Base-by-base conservation (phyloP, 2,329 filamentous ascomycete genomes). In the Sordariomycetes sp. region DNA sequence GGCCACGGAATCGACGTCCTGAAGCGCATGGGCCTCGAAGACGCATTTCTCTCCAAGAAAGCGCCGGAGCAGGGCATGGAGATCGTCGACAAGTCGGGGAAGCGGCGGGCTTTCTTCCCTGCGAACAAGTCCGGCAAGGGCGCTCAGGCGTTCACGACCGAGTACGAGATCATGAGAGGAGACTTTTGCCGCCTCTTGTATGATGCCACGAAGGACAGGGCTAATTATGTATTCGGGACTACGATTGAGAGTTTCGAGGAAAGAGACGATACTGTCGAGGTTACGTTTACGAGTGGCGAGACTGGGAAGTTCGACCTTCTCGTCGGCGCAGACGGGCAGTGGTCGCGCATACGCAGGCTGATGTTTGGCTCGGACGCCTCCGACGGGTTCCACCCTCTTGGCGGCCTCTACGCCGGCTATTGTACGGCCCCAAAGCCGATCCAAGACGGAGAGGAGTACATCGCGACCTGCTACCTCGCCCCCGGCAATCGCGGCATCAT, bases 101-200 rank as follows among this genome's bases (percentile, higher is more conserved):
- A 64, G 4, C 64, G 66, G 3, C 65, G 68, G 18, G 77, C 72
- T 4, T 73, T 65, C 20, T 71, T 79, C 53, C 67, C 70, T 1
- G 69, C 66, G 1, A 76, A 74, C 34, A 65, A 66, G 40, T 66
- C 71, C 0, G 72, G 69, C 1, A 61, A 70, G 37, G 67, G 68
- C 14, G 32, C 62, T 8, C 69, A 73, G 53, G 68, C 65, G 22
- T 69, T 79, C 25, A 77, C 76, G 0, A 72, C 69, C 0, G 79
- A 83, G 24, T 76, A 73, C 43, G 80, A 83, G 66, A 81, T 83
- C 54, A 75, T 83, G 72, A 69, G 80, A 10, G 79, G 77, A 0
- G 77, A 81, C 57, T 61, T 83, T 34, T 75, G 72, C 14, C 64
- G 63, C 1, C 62, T 82, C 1, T 59, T 83, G 0, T 72, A 77